These are phyloP conservation scores for Suillus ampliporus DNA, from an alignment of 768 basidiomycete genomes.

Conservation along the genomic window DNA sequence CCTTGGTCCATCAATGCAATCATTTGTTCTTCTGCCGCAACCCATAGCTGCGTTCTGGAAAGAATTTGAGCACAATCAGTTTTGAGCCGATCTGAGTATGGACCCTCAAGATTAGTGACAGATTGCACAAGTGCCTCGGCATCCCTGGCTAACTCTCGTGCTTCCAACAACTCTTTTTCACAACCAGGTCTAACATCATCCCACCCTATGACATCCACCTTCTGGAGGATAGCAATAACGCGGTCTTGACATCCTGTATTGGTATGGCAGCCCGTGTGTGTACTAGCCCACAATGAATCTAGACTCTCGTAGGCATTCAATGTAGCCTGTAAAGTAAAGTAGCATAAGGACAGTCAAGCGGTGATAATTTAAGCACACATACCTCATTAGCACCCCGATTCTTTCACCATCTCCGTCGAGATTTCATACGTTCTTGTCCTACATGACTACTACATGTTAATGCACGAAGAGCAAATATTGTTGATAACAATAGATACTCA, in stretches of 20 bases:
- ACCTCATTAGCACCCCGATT: neutral
- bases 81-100: neutral
- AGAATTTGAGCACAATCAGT: neutral
- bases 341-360: neutral
- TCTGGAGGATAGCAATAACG: neutral
- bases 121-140: neutral
- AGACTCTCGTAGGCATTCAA: neutral
- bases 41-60: neutral
- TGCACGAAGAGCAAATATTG: neutral
- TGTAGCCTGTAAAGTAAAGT: neutral
- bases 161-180: conserved; percentile 1
- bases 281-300: conserved; percentile 1
- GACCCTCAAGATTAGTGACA: neutral
- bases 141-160: neutral
- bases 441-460: neutral
- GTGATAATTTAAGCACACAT: neutral
- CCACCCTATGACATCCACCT: neutral
- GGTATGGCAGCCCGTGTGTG: neutral
- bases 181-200: neutral
- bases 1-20: neutral
- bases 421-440: neutral
- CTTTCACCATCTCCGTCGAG: neutral
- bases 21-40: neutral
- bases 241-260: neutral
- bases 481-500: neutral